A percentile compares a stretch with the other conserved stretches of the same genome.
Conservation (phyloP, 2,329 filamentous ascomycete species). For the Cadophora luteo-olivacea region DNA sequence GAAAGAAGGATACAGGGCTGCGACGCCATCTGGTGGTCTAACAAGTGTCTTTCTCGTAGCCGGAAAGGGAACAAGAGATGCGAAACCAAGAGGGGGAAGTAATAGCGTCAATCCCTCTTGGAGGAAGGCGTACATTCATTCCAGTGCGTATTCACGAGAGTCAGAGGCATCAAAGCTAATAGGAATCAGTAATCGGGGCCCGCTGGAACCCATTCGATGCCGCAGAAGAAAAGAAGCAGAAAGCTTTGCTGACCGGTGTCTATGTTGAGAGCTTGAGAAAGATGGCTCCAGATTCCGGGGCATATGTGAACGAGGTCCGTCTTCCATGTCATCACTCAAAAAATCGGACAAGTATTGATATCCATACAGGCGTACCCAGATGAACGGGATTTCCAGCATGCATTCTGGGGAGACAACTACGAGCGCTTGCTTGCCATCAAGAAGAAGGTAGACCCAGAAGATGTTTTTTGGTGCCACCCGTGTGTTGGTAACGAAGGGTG, state of each 20-base stretch:
- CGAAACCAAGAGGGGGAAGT: constrained; percentile 51
- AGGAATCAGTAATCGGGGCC: constrained; percentile 20
- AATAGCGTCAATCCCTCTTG: constrained; percentile 59
- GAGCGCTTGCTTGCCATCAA: constrained; percentile 53
- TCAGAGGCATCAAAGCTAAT: constrained; percentile 13
- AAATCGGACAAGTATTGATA: constrained; percentile 23
- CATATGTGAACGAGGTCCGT: constrained; percentile 40
- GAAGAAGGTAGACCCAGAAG: constrained; percentile 51
- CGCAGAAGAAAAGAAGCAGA: constrained; percentile 18
- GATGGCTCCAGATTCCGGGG: constrained; percentile 37
- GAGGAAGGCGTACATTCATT: constrained; percentile 53
- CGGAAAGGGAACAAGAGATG: constrained; percentile 53
- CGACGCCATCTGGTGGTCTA: constrained; percentile 43
- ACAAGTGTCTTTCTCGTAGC: constrained; percentile 50
- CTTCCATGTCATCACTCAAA: background rate
- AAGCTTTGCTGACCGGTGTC: constrained; percentile 28
- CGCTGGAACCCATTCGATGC: constrained; percentile 32
- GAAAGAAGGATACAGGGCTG: constrained; percentile 48
- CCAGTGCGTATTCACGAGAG: constrained; percentile 43
- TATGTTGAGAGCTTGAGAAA: constrained; percentile 33
- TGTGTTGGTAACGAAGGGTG: constrained; percentile 56
- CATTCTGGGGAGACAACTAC: constrained; percentile 49
- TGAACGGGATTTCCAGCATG: constrained; percentile 47
- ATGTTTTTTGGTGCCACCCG: constrained; percentile 55
- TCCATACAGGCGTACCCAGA: constrained; percentile 54